A percentile compares a stretch with the other conserved stretches of the same genome.
These are phyloP conservation scores for Starmerella sp. DNA, from an alignment of 805 yeast genomes.

Conservation along the genomic window DNA sequence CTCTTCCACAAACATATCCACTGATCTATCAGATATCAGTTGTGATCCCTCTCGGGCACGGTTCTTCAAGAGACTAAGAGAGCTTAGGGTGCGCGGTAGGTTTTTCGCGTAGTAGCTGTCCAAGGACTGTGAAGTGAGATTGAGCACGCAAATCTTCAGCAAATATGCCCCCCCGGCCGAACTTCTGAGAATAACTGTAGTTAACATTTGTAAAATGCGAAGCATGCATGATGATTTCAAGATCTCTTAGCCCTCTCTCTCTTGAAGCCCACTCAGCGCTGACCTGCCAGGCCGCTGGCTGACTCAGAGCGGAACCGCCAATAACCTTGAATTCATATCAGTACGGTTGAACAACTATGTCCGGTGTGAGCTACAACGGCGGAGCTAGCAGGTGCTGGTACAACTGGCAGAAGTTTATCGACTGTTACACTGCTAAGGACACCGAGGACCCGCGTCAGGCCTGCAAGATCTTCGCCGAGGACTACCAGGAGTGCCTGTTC, in stretches of 20 bases:
- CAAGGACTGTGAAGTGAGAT: too few species aligned
- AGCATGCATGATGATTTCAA: too few species aligned
- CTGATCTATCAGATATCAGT: neutral
- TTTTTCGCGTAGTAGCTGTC: too few species aligned
- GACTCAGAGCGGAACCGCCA: neutral
- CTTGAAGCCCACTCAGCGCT: too few species aligned
- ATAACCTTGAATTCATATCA: neutral
- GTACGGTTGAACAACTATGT: conserved; percentile 11
- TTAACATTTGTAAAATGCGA: too few species aligned
- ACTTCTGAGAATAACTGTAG: too few species aligned
- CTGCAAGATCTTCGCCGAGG: conserved; percentile 37
- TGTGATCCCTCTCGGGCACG: too few species aligned
- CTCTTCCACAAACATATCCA: conserved; percentile 11
- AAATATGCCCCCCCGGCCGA: too few species aligned
- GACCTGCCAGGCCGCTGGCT: neutral
- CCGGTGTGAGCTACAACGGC: conserved; percentile 27
- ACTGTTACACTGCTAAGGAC: conserved; percentile 37
- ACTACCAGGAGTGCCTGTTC: conserved; percentile 41
- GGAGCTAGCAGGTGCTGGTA: conserved; percentile 40
- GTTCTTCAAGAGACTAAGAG: neutral
- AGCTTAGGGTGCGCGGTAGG: neutral
- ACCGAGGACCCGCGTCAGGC: conserved; percentile 27
- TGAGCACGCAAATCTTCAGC: too few species aligned
- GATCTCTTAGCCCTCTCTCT: too few species aligned
- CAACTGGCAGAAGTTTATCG: conserved; percentile 38